Evolutionary conservation across 805 yeast genomes (phyloP), one percentile per base, ranked within the genome.

Genomic region (Sugiyamaella chiloensis): DNA sequence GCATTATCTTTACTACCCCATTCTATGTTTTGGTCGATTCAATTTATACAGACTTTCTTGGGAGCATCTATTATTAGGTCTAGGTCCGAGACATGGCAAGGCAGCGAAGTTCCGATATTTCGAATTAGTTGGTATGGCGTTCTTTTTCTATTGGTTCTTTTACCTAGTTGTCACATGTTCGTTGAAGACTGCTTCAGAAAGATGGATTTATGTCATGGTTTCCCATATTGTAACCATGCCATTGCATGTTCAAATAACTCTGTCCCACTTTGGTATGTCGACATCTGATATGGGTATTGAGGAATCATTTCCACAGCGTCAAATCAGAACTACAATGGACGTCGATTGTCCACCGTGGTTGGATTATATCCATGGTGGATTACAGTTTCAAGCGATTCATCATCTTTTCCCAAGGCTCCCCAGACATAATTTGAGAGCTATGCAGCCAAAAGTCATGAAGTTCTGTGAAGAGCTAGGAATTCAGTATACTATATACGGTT

Each of bases 311-410:
- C 78, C 83, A 0, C 81, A 85, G 51, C 75, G 93, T 54, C 96
- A 88, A 66, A 61, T 88, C 2, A 74, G 96, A 57, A 89, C 96
- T 1, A 88, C 96, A 2, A 89, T 88, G 96, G 96, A 88, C 62
- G 96, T 88, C 27, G 91, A 85, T 58, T 88, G 96, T 69, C 96
- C 96, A 2, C 83, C 78, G 52, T 88, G 96, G 96, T 73, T 88
- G 42, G 96, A 88, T 63, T 89, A 80, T 58, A 73, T 88, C 60
- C 96, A 88, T 60, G 96, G 96, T 6, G 96, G 96, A 0, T 74
- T 88, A 46, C 96, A 88, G 65, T 88, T 87, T 70, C 96, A 88
- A 63, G 93, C 90, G 0, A 79, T 88, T 44, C 96, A 88, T 63
- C 96, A 88, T 62, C 71, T 89, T 57, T 88, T 88, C 64, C 96